Base-by-base conservation (phyloP, 192 early-diverging fungal genomes). In the Rhizoclosmatium globosum region DNA sequence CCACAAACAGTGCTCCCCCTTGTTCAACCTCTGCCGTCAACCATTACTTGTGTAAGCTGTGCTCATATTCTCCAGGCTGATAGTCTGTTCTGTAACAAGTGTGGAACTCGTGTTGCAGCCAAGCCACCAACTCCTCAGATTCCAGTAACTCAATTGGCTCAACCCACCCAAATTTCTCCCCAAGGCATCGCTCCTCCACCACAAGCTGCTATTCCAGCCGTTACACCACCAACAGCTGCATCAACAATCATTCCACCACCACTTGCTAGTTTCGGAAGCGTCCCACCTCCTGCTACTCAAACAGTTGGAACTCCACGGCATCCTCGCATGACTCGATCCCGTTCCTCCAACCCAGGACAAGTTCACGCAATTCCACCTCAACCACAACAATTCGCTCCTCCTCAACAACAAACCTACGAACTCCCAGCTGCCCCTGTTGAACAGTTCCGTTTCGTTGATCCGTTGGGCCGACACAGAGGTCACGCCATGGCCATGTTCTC, bases 21-120 rank as follows among this genome's bases (percentile, higher is more conserved):
- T 46, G 15, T 68, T 46, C 67, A 23, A 47, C 42, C 67, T 17
- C 67, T 9, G 17, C 39, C 45, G 21, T 7, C 43, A 46, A 17
- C 23, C 48, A 77, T 83, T 45, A n/a, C n/a, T 2, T 84, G 85
- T 57, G 50, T 78, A 13, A 82, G 73, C 44, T 86, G 85, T 71
- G 38, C 31, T 3, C 82, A 78, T 64, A 7, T 58, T 41, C 79
- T 81, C 42, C 77, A 80, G 19, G 9, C 57, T 0, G 83, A 82
- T 19, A 47, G 75, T 15, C 79, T 85, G 77, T 87, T 87, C 61
- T 87, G 86, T 60, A 78, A 65, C 43, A 85, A 82, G 66, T 87
- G 86, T 66, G 86, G 86, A 38, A 78, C 71, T 4, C 38, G 47
- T 21, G 73, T 75, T 64, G 13, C 47, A 42, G 42, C 39, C 31